Evolutionary conservation across 2,329 filamentous ascomycete species (phyloP).

Genomic region (Colletotrichum sp.): DNA sequence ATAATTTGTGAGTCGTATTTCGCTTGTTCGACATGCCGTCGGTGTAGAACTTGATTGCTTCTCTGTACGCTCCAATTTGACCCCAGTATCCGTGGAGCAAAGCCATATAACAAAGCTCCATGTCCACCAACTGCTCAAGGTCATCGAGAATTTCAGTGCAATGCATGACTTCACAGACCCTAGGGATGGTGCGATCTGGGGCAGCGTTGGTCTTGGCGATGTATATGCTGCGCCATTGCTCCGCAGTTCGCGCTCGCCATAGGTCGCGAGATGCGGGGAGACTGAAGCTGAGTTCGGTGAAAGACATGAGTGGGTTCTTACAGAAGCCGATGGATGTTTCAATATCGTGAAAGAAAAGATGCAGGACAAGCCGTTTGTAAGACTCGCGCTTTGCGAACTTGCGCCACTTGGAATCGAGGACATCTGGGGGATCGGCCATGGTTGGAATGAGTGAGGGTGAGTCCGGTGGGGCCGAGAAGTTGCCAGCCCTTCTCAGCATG

Average conservation of each 20-base stretch:
- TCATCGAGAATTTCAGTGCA: slow-evolving; percentile 19
- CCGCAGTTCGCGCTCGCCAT: slow-evolving; percentile 29
- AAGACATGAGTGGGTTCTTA: slow-evolving; percentile 33
- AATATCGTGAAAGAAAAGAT: slow-evolving; percentile 33
- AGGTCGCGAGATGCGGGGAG: slow-evolving; percentile 26
- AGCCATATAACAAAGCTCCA: slow-evolving; percentile 33
- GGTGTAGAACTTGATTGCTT: slow-evolving; percentile 32
- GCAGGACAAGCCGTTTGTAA: slow-evolving; percentile 33
- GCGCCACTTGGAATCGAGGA: slow-evolving; percentile 22
- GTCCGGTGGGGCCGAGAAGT: slow-evolving; percentile 26
- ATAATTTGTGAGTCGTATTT: slow-evolving; percentile 26
- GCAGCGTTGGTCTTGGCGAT: slow-evolving; percentile 8
- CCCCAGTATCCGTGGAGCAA: slow-evolving; percentile 35
- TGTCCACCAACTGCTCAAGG: slow-evolving; percentile 27
- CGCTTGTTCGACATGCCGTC: slow-evolving; percentile 10
- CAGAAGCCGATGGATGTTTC: slow-evolving; percentile 32
- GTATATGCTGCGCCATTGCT: slow-evolving; percentile 28
- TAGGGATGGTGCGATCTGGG: neutral
- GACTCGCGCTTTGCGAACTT: slow-evolving; percentile 34
- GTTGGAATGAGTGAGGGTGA: neutral
- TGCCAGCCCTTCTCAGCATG: slow-evolving; percentile 38
- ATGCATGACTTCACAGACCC: slow-evolving; percentile 16
- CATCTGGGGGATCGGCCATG: slow-evolving; percentile 6
- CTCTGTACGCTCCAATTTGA: slow-evolving; percentile 34
- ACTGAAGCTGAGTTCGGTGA: slow-evolving; percentile 32